These are phyloP conservation scores for Picea sitchensis DNA, from an alignment of 75 land plant genomes.

Conservation along the genomic window DNA sequence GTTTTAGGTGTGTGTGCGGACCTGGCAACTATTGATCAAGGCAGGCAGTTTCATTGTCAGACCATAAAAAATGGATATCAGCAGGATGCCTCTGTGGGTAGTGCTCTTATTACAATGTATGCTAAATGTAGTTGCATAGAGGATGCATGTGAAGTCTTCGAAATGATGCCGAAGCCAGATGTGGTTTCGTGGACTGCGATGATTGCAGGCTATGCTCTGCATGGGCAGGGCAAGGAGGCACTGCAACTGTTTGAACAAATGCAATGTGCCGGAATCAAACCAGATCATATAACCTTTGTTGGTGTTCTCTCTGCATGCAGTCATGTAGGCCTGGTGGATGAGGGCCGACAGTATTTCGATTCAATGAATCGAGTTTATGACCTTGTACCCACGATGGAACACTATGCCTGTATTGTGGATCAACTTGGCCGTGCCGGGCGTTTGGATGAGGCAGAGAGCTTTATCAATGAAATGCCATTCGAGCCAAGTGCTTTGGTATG, in stretches of 20 bases:
- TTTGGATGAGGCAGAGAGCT: constrained; percentile 39
- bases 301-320: constrained; percentile 62
- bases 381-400: constrained; percentile 45
- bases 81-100: constrained; percentile 44
- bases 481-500: constrained; percentile 34
- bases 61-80: constrained; percentile 41
- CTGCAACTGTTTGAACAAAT: constrained; percentile 46
- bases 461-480: constrained; percentile 43
- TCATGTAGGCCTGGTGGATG: constrained; percentile 49
- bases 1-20: constrained; percentile 45
- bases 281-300: constrained; percentile 50
- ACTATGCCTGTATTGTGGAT: constrained; percentile 57
- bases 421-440: constrained; percentile 41
- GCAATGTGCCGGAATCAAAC: constrained; percentile 31
- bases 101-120: constrained; percentile 67
- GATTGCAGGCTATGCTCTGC: constrained; percentile 66
- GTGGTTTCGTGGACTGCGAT: constrained; percentile 69
- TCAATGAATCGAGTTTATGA: constrained; percentile 33
- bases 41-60: constrained; percentile 54
- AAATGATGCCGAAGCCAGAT: constrained; percentile 21
- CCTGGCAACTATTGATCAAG: constrained; percentile 44
- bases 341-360: constrained; percentile 46
- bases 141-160: constrained; percentile 37
- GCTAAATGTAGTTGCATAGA: constrained; percentile 65
- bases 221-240: constrained; percentile 49